phyloP scores from a whole-genome alignment of 2,329 filamentous ascomycete species.

The Chrysosporium queenslandicum region DNA sequence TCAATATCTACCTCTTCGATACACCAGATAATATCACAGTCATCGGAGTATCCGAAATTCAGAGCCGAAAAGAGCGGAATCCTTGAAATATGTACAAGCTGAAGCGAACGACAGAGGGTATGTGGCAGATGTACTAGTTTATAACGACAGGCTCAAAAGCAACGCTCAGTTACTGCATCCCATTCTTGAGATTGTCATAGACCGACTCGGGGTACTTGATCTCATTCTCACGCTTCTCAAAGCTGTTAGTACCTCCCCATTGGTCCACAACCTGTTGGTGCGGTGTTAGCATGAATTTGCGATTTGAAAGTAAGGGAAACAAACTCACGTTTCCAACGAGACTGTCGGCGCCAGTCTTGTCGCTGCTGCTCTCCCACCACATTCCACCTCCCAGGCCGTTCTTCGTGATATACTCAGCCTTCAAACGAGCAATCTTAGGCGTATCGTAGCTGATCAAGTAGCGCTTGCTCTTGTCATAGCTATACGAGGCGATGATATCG shows the following conservation, averaged over 20 bases:
- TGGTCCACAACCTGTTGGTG: constrained; percentile 10
- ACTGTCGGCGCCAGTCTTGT: constrained; percentile 30
- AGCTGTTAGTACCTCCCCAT: constrained; percentile 5
- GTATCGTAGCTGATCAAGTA: constrained; percentile 71
- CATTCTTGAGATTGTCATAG: constrained; percentile 16
- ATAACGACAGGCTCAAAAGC: no score
- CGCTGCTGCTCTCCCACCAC: constrained; percentile 90
- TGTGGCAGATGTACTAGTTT: no score
- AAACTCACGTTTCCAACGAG: constrained; percentile 14
- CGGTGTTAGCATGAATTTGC: not conserved
- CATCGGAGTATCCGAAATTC: no score
- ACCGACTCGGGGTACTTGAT: constrained; percentile 14
- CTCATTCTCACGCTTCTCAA: constrained; percentile 15
- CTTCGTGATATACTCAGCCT: constrained; percentile 60
- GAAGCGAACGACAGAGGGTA: no score
- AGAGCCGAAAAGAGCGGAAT: no score
- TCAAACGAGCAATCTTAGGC: constrained; percentile 54
- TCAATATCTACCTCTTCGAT: no score
- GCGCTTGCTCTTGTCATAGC: constrained; percentile 52
- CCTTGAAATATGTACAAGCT: not conserved
- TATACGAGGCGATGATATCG: constrained; percentile 58
- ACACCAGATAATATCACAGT: no score
- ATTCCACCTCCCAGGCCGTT: constrained; percentile 73
- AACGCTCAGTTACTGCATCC: constrained; percentile 7
- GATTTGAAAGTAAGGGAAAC: not conserved